These are phyloP conservation scores for Salix viminalis DNA, from an alignment of 345 rosid species.

Conservation along the genomic window DNA sequence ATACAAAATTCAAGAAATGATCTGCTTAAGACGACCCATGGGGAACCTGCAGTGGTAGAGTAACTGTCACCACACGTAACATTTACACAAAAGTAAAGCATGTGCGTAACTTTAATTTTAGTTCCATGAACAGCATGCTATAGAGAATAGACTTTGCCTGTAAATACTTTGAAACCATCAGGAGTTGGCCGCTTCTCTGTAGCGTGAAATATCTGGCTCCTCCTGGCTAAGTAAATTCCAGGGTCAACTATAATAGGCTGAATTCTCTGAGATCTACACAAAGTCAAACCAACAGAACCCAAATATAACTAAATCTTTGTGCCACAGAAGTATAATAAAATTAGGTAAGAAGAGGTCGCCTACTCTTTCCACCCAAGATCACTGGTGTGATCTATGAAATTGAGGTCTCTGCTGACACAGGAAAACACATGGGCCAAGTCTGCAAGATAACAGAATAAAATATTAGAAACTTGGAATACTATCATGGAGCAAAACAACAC, in stretches of 20 bases:
- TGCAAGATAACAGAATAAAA: slow-evolving; percentile 36
- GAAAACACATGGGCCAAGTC: slow-evolving; percentile 84
- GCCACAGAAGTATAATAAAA: background rate
- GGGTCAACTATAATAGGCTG: slow-evolving; percentile 94
- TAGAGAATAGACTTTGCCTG: slow-evolving; percentile 49
- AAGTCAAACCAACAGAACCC: slow-evolving; percentile 10
- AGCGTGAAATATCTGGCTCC: slow-evolving; percentile 80
- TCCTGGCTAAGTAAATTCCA: slow-evolving; percentile 76
- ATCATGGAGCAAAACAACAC: background rate
- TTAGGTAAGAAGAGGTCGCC: slow-evolving; percentile 20
- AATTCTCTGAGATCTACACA: slow-evolving; percentile 67
- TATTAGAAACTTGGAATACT: background rate
- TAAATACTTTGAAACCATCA: slow-evolving; percentile 80
- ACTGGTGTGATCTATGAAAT: slow-evolving; percentile 90
- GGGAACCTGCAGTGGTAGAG: slow-evolving; percentile 62
- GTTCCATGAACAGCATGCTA: background rate
- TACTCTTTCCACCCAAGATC: slow-evolving; percentile 99
- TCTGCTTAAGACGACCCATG: slow-evolving; percentile 79
- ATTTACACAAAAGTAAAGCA: slow-evolving; percentile 12
- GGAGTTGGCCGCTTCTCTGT: slow-evolving; percentile 78
- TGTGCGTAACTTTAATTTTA: background rate
- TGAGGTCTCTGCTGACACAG: slow-evolving; percentile 67
- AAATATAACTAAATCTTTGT: slow-evolving; percentile 5
- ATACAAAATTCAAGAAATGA: slow-evolving; percentile 83
- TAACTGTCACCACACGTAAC: slow-evolving; percentile 13